Percentiles rank a stretch among this genome's conserved stretches.
These are phyloP conservation scores for Sugiyamaella qingdaonensis DNA, from an alignment of 805 yeast genomes.

Conservation along the genomic window DNA sequence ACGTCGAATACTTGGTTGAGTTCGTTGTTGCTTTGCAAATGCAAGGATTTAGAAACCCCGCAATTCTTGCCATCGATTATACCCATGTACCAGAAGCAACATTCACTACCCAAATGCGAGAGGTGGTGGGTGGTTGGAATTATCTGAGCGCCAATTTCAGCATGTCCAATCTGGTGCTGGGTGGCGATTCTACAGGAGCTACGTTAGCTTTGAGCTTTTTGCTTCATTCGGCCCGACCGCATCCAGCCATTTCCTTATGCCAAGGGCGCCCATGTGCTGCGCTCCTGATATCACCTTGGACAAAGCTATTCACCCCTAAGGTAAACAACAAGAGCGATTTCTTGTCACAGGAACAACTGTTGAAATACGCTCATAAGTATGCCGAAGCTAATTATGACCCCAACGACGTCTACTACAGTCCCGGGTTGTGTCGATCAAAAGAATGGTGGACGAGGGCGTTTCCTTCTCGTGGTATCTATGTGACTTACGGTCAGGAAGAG, in stretches of 20 bases:
- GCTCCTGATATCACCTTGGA: slow-evolving; percentile 35
- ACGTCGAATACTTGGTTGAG: slow-evolving; percentile 43
- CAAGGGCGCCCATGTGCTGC: slow-evolving; percentile 30
- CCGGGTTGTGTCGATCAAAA: slow-evolving; percentile 31
- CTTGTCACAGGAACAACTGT: slow-evolving; percentile 14
- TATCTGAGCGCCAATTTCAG: slow-evolving; percentile 26
- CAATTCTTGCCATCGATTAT: slow-evolving; percentile 38
- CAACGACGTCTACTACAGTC: slow-evolving; percentile 31
- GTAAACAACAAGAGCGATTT: slow-evolving; percentile 18
- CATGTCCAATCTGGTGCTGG: slow-evolving; percentile 31
- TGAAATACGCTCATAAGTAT: slow-evolving; percentile 12
- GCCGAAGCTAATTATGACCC: slow-evolving; percentile 17
- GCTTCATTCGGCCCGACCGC: slow-evolving; percentile 37
- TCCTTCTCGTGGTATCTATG: slow-evolving; percentile 40
- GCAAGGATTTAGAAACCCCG: slow-evolving; percentile 50
- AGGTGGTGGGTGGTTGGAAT: slow-evolving; percentile 34
- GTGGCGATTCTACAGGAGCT: slow-evolving; percentile 51
- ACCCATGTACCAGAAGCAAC: slow-evolving; percentile 15
- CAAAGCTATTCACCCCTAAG: slow-evolving; percentile 17
- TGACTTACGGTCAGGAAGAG: slow-evolving; percentile 45
- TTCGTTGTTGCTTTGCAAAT: slow-evolving; percentile 40
- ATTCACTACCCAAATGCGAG: slow-evolving; percentile 30
- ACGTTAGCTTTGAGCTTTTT: slow-evolving; percentile 38
- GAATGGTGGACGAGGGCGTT: slow-evolving; percentile 40
- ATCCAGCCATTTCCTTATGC: slow-evolving; percentile 16